Percentiles rank a stretch among this genome's conserved stretches.
These are phyloP conservation scores for Penicillium oxalicum DNA, from an alignment of 2,329 filamentous ascomycete genomes.

Conservation along the genomic window DNA sequence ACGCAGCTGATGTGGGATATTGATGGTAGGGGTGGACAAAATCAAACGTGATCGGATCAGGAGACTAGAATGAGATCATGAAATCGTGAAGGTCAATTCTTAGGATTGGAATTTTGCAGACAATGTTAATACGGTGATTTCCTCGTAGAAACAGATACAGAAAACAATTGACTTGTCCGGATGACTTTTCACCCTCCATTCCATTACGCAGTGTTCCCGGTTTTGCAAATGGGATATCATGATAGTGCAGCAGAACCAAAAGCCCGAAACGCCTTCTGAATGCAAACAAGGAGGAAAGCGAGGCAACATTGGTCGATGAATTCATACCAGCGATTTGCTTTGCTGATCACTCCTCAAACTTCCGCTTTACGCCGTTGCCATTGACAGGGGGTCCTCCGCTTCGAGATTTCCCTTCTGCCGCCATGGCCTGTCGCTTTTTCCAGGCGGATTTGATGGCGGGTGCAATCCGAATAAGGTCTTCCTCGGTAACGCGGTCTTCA, in stretches of 20 bases:
- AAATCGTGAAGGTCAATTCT: no score
- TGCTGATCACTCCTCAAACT: conserved; percentile 34
- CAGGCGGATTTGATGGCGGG: conserved; percentile 70
- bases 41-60: no score
- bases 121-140: no score
- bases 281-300: conserved; percentile 4
- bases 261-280: conserved; percentile 15
- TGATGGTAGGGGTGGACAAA: no score
- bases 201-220: not conserved
- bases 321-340: not conserved
- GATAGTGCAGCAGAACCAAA: no score
- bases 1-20: no score
- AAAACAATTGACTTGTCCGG: no score
- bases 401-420: conserved; percentile 21
- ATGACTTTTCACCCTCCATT: not conserved
- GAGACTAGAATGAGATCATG: no score
- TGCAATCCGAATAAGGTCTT: conserved; percentile 67
- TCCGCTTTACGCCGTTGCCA: conserved; percentile 37
- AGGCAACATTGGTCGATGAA: not conserved
- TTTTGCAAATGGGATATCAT: no score
- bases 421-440: conserved; percentile 57
- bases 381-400: conserved; percentile 24
- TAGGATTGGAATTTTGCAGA: no score
- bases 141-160: no score
- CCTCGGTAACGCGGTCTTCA: conserved; percentile 72